Evolutionary conservation across 176 grass and related monocot genomes (phyloP).

Genomic region (Coix lacrymajobi): DNA sequence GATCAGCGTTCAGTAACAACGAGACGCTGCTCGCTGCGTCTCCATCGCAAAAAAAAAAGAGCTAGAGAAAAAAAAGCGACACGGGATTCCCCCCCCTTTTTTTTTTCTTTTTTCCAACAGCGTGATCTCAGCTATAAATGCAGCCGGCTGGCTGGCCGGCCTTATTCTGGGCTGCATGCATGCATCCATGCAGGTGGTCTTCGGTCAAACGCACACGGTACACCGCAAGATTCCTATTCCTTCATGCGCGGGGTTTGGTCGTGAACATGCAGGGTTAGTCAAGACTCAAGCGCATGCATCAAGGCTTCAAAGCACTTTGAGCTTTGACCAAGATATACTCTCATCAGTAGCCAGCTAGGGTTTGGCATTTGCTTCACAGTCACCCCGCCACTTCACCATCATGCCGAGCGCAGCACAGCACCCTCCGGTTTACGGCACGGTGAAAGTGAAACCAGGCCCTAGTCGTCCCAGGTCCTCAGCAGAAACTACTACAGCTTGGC

Average conservation of each 20-base stretch:
- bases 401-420: background rate
- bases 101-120: too few relatives aligned
- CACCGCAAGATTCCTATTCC: slow-evolving; percentile 10
- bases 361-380: background rate
- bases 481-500: background rate
- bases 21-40: background rate
- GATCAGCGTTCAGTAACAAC: background rate
- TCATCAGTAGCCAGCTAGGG: background rate
- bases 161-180: background rate
- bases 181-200: background rate
- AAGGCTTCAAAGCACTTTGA: slow-evolving; percentile 9
- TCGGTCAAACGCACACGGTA: slow-evolving; percentile 32
- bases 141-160: background rate
- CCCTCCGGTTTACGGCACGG: background rate
- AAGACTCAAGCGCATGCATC: slow-evolving; percentile 21
- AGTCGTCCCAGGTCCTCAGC: background rate
- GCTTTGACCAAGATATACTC: background rate
- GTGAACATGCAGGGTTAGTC: background rate
- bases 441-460: background rate
- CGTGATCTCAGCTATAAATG: background rate
- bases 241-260: background rate
- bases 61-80: background rate
- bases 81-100: background rate
- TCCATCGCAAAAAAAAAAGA: background rate
- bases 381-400: background rate